Evolutionary conservation across 2,329 filamentous ascomycete genomes (phyloP), one percentile per base, ranked within the genome.

Genomic region (Arachnomyces sp.): DNA sequence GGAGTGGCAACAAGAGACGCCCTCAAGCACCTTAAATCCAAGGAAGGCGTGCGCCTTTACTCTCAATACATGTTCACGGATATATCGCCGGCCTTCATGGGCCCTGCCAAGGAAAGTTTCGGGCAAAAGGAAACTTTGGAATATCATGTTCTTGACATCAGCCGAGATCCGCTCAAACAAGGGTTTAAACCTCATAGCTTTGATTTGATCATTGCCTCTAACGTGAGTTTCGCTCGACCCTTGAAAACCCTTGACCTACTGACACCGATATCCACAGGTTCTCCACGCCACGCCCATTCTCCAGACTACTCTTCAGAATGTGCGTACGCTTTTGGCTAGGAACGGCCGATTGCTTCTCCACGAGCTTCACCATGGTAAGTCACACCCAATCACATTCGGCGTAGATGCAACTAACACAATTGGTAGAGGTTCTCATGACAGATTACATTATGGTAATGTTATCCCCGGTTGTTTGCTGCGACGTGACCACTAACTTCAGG

Each of bases 21-120:
- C 4, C 28, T 52, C 1, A 18, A 48, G 14, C 38, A 36, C 8
- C 34, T 55, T 6, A 46, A 44, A 4, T 42, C 28, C 40, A 52
- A 5, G 16, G 45, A 52, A 3, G 49, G 62, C 18, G 18, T 13
- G 12, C 32, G 31, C 4, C 5, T n/a, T 7, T 36, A 14, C 34
- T 41, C 17, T 31, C 40, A 49, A 3, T 49, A 49, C 18, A 44
- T 30, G 12, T 50, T 38, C 31, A 48, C 47, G 11, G 47, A 50
- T 39, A 42, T 50, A 3, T 48, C 45, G 2, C 28, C 45, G 1
- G 45, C 43, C 5, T 48, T 50, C 37, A 46, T 50, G 34, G 38
- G 15, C 12, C 48, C 51, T 4, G 63, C 61, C 2, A 44, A 45
- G n/a, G 52, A 57, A 29, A 38, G 42, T 1, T 62, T 67, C 31